A percentile compares a stretch with the other conserved stretches of the same genome.
Evolutionary conservation across 148 eudicot species (phyloP).

Genomic region (Nepenthes gracilis): DNA sequence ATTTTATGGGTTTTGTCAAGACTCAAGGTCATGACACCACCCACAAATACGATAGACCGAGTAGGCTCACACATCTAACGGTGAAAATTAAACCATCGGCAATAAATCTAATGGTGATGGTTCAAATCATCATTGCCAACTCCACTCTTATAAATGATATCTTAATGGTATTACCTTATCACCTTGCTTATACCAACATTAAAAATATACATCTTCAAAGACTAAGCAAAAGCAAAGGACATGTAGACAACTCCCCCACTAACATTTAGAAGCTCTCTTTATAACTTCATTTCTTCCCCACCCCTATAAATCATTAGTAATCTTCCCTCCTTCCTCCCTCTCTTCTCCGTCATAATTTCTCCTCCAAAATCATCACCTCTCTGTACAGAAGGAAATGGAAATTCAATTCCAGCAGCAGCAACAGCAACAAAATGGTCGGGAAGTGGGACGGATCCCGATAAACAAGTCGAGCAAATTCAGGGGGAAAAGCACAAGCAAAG

Average conservation of each 20-base stretch:
- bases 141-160: too few relatives aligned
- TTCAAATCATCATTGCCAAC: too few relatives aligned
- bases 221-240: constrained; percentile 1
- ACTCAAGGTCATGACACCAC: too few relatives aligned
- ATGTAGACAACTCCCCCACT: constrained; percentile 14
- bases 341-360: background rate
- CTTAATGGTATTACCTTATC: too few relatives aligned
- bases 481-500: constrained; percentile 2
- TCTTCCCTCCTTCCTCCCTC: background rate
- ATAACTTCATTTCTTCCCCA: background rate
- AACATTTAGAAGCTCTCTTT: background rate
- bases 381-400: background rate
- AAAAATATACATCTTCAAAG: background rate
- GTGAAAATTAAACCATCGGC: too few relatives aligned
- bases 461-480: constrained; percentile 12
- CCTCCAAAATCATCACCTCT: too few relatives aligned
- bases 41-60: too few relatives aligned
- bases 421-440: constrained; percentile 23
- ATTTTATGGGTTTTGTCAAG: too few relatives aligned
- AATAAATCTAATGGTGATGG: too few relatives aligned
- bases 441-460: constrained; percentile 2
- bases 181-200: background rate
- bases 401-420: background rate
- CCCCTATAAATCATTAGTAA: background rate
- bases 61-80: too few relatives aligned